Evolutionary conservation across 1,284 basidiomycete species (phyloP).

Genomic region (Meripilus lineatus): DNA sequence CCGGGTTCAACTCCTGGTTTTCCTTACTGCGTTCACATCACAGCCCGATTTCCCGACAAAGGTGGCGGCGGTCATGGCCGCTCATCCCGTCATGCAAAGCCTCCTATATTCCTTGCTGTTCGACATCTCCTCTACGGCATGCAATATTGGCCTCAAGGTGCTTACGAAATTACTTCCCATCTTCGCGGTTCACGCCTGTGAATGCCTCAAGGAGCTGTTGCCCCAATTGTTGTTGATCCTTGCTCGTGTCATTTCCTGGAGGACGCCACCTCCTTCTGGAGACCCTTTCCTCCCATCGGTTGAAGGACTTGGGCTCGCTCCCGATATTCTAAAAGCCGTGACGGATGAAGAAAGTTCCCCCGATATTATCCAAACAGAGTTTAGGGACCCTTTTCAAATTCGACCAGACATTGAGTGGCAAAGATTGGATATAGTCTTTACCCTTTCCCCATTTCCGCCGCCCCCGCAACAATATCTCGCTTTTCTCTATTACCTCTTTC

Average conservation of each 20-base stretch:
- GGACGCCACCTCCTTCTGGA: conserved; percentile 34
- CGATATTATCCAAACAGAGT: conserved; percentile 31
- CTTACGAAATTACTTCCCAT: conserved; percentile 70
- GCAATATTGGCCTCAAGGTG: conserved; percentile 55
- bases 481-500: conserved; percentile 83
- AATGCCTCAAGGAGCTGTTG: conserved; percentile 50
- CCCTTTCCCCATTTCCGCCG: conserved; percentile 46
- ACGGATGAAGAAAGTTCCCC: conserved; percentile 33
- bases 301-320: conserved; percentile 20
- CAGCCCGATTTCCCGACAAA: conserved; percentile 41
- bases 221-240: conserved; percentile 62
- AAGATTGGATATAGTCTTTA: conserved; percentile 53
- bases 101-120: conserved; percentile 60
- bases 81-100: conserved; percentile 56
- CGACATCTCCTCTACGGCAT: conserved; percentile 68
- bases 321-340: conserved; percentile 16
- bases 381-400: too few relatives aligned
- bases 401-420: conserved; percentile 59
- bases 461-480: conserved; percentile 65
- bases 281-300: conserved; percentile 14
- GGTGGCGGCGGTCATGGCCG: conserved; percentile 47
- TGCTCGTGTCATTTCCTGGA: conserved; percentile 69
- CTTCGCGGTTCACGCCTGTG: conserved; percentile 57
- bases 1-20: conserved; percentile 62
- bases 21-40: conserved; percentile 60